A percentile compares a stretch with the other conserved stretches of the same genome.
These are phyloP conservation scores for Phytophthora brassicae DNA, from an alignment of 352 stramenopile genomes.

Conservation along the genomic window DNA sequence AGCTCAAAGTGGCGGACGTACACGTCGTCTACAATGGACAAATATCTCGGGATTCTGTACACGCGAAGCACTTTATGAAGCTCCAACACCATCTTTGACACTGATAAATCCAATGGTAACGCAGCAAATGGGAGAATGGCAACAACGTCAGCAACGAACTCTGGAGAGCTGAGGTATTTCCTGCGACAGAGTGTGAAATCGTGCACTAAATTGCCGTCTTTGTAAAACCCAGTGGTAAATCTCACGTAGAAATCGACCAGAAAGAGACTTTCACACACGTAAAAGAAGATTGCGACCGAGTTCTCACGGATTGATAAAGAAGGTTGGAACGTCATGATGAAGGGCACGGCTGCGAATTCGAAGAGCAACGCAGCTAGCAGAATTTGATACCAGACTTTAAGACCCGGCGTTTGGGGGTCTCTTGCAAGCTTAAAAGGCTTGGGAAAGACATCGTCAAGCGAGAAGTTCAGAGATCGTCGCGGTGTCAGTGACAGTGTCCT, in stretches of 20 bases:
- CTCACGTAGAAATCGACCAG: conserved; percentile 55
- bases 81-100: conserved; percentile 39
- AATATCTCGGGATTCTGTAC: conserved; percentile 40
- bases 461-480: not conserved
- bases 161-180: conserved; percentile 54
- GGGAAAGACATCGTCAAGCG: conserved; percentile 2
- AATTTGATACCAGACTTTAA: conserved; percentile 58
- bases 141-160: conserved; percentile 48
- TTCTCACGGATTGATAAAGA: not conserved
- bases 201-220: conserved; percentile 43
- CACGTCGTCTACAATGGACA: conserved; percentile 50
- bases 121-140: conserved; percentile 43
- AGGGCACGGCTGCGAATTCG: conserved; percentile 50
- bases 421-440: conserved; percentile 11
- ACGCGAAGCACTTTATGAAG: conserved; percentile 41
- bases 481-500: not conserved
- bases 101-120: conserved; percentile 3
- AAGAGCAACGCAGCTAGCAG: conserved; percentile 45
- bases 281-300: conserved; percentile 32
- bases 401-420: conserved; percentile 41
- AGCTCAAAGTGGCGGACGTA: conserved; percentile 59
- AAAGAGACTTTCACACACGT: conserved; percentile 49
- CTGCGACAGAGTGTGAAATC: conserved; percentile 24
- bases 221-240: conserved; percentile 54
- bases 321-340: conserved; percentile 50